Conservation (phyloP, 2,329 filamentous ascomycete species). For the Rugonectria rugulosa region DNA sequence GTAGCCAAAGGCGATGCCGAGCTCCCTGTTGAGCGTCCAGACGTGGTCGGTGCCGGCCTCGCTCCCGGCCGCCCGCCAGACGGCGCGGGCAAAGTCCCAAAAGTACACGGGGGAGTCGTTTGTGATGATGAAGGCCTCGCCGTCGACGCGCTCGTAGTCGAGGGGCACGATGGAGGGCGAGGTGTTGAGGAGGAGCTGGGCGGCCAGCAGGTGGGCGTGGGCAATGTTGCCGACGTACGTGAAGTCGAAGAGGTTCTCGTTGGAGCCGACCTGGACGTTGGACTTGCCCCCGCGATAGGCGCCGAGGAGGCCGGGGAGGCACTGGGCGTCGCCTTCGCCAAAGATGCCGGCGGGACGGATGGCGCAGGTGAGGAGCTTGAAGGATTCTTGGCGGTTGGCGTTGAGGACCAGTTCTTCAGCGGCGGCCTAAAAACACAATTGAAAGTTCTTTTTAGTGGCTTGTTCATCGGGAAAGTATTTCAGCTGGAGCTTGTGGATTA, state of each 20-base stretch:
- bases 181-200: conserved; percentile 73
- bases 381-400: conserved; percentile 69
- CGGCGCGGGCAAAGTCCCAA: conserved; percentile 83
- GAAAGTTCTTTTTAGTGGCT: neutral
- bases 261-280: conserved; percentile 79
- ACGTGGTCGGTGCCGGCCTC: conserved; percentile 60
- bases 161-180: conserved; percentile 65
- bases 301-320: conserved; percentile 76
- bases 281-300: conserved; percentile 74
- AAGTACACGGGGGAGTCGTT: conserved; percentile 91
- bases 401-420: conserved; percentile 83
- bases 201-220: conserved; percentile 84
- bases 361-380: conserved; percentile 75
- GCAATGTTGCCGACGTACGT: conserved; percentile 70
- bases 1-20: conserved; percentile 61
- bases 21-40: conserved; percentile 60
- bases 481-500: neutral
- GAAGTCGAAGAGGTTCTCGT: conserved; percentile 70
- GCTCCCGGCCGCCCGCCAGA: conserved; percentile 73
- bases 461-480: neutral
- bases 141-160: conserved; percentile 78
- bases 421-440: conserved; percentile 60
- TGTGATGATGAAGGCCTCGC: conserved; percentile 88
- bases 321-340: conserved; percentile 84
- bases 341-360: conserved; percentile 91